phyloP scores from a whole-genome alignment of 331 rosid genomes.

The Quercus lobata region DNA sequence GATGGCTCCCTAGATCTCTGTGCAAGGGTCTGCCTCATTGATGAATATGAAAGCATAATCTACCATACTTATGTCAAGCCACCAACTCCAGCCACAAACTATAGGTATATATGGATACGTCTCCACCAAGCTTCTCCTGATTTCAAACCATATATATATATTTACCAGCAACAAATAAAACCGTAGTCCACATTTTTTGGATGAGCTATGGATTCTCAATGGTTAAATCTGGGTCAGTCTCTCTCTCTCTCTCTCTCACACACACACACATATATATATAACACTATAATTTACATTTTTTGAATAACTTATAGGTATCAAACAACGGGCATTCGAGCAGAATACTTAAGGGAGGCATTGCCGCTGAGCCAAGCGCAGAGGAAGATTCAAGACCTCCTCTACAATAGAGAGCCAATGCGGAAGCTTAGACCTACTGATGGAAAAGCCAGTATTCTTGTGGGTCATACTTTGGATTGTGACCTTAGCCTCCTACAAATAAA shows the following conservation, averaged over 20 bases:
- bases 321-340: constrained; percentile 77
- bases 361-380: constrained; percentile 58
- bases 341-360: constrained; percentile 81
- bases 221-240: too few species aligned
- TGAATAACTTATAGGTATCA: constrained; percentile 50
- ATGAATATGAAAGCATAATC: constrained; percentile 71
- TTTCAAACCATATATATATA: too few species aligned
- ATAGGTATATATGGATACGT: constrained; percentile 34
- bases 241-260: too few species aligned
- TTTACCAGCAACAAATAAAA: not conserved
- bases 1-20: constrained; percentile 84
- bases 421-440: constrained; percentile 61
- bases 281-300: not conserved
- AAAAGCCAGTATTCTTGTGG: constrained; percentile 80
- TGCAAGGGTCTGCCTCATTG: constrained; percentile 77
- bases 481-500: constrained; percentile 66
- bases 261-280: not conserved
- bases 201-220: too few species aligned
- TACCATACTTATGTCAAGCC: constrained; percentile 82
- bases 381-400: constrained; percentile 80
- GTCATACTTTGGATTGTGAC: constrained; percentile 78
- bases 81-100: constrained; percentile 62
- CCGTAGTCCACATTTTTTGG: not conserved
- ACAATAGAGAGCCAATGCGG: constrained; percentile 89
- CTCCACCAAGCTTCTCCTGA: too few species aligned